Conservation (phyloP, 179 eudicot genomes). For the Silene coronaria region DNA sequence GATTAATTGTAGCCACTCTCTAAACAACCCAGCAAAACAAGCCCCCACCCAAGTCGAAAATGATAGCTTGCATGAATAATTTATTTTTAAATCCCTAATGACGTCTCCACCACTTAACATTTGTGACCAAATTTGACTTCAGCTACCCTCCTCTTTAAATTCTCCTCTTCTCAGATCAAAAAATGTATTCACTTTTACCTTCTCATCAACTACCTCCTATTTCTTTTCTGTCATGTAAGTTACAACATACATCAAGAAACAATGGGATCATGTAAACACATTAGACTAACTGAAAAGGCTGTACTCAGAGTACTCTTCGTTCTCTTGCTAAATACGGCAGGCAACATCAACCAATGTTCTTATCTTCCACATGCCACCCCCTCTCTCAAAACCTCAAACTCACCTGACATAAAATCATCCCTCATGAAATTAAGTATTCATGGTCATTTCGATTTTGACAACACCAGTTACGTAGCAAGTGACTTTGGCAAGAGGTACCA, state of each 20-base stretch:
- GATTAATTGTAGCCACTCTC: slow-evolving; percentile 8
- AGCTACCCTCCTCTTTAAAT: slow-evolving; percentile 26
- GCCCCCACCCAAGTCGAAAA: slow-evolving; percentile 26
- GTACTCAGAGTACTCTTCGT: slow-evolving; percentile 25
- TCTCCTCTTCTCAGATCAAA: slow-evolving; percentile 22
- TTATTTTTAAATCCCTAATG: slow-evolving; percentile 6
- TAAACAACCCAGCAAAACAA: slow-evolving; percentile 19
- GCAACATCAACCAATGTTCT: slow-evolving; percentile 30
- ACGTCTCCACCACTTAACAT: slow-evolving; percentile 12
- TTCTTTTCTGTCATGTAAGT: not conserved
- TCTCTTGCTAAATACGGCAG: slow-evolving; percentile 29
- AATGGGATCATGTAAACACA: slow-evolving; percentile 13
- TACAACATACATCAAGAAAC: not conserved
- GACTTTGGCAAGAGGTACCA: slow-evolving; percentile 70
- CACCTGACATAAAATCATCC: slow-evolving; percentile 25
- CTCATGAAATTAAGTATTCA: slow-evolving; percentile 36
- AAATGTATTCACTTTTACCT: slow-evolving; percentile 15
- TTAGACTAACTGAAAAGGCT: slow-evolving; percentile 19
- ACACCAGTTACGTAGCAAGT: slow-evolving; percentile 51
- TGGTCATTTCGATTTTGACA: slow-evolving; percentile 54
- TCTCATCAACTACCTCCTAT: not conserved
- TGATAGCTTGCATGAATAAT: slow-evolving; percentile 21
- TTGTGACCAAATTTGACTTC: slow-evolving; percentile 31
- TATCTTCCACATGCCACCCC: slow-evolving; percentile 34
- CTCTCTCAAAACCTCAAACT: slow-evolving; percentile 17